Percentiles rank a stretch among this genome's conserved stretches.
These are phyloP conservation scores for Monosporascus cannonballus DNA, from an alignment of 2,329 filamentous ascomycete genomes.

Conservation along the genomic window DNA sequence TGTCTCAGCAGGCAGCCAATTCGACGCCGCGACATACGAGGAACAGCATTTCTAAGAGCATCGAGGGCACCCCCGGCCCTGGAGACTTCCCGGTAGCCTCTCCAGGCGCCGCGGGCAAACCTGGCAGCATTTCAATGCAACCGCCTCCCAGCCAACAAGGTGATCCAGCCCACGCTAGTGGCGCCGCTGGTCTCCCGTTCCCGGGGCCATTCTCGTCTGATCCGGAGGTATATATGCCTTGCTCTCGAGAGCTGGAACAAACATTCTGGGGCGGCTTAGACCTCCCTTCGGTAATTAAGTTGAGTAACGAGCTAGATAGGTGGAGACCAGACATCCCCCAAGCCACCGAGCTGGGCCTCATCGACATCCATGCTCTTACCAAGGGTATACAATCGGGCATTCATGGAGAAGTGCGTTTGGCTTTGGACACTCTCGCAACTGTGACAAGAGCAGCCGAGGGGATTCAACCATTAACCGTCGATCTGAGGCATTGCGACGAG, in stretches of 20 bases:
- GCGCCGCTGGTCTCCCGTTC: constrained; percentile 20
- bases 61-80: constrained; percentile 37
- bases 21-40: constrained; percentile 38
- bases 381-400: constrained; percentile 88
- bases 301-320: constrained; percentile 61
- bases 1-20: constrained; percentile 39
- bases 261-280: constrained; percentile 68
- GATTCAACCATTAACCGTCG: constrained; percentile 57
- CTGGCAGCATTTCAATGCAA: constrained; percentile 34
- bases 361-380: constrained; percentile 85
- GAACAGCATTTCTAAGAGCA: constrained; percentile 46
- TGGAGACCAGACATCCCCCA: constrained; percentile 70
- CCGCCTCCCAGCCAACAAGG: constrained; percentile 28
- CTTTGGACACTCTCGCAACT: constrained; percentile 74
- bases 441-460: constrained; percentile 57
- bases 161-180: constrained; percentile 20
- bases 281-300: constrained; percentile 54
- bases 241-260: constrained; percentile 39
- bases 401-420: constrained; percentile 80
- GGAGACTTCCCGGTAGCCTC: constrained; percentile 41
- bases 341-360: constrained; percentile 72
- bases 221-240: constrained; percentile 50
- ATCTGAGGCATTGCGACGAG: constrained; percentile 75
- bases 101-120: constrained; percentile 33
- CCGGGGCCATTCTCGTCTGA: constrained; percentile 34